phyloP scores from a whole-genome alignment of 257 asterid species.

The Avicennia marina region DNA sequence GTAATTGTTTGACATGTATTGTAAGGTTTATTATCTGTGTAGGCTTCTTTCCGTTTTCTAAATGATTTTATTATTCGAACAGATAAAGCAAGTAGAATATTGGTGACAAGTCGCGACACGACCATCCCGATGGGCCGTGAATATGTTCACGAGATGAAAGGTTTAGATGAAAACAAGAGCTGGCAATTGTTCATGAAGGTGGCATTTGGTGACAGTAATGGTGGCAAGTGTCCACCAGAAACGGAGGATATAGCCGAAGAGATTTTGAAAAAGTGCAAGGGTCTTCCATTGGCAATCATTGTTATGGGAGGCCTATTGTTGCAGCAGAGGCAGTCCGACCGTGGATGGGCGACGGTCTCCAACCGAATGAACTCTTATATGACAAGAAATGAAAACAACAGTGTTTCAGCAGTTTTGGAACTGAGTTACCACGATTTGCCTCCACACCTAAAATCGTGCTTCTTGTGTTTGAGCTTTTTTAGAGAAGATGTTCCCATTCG shows the following conservation, averaged over 20 bases:
- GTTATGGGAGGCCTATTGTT: constrained; percentile 18
- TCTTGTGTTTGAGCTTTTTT: constrained; percentile 19
- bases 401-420: constrained; percentile 1
- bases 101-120: constrained; percentile 16
- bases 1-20: too few relatives aligned
- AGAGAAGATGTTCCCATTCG: constrained; percentile 14
- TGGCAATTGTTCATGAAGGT: constrained; percentile 23
- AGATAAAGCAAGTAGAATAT: constrained; percentile 17
- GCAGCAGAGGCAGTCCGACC: not conserved
- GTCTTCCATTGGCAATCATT: constrained; percentile 23
- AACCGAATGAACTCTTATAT: not conserved
- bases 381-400: not conserved
- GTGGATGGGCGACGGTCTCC: constrained; percentile 23
- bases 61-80: not conserved
- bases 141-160: constrained; percentile 9
- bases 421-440: constrained; percentile 23
- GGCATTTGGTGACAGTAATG: not conserved
- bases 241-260: constrained; percentile 18
- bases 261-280: constrained; percentile 18
- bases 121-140: not conserved
- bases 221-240: constrained; percentile 4
- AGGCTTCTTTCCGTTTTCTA: too few relatives aligned
- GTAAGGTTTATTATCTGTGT: too few relatives aligned
- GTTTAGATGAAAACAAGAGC: constrained; percentile 15
- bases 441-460: constrained; percentile 21